Evolutionary conservation across 2,329 filamentous ascomycete genomes (phyloP).

Genomic region (Raffaelea arxii): DNA sequence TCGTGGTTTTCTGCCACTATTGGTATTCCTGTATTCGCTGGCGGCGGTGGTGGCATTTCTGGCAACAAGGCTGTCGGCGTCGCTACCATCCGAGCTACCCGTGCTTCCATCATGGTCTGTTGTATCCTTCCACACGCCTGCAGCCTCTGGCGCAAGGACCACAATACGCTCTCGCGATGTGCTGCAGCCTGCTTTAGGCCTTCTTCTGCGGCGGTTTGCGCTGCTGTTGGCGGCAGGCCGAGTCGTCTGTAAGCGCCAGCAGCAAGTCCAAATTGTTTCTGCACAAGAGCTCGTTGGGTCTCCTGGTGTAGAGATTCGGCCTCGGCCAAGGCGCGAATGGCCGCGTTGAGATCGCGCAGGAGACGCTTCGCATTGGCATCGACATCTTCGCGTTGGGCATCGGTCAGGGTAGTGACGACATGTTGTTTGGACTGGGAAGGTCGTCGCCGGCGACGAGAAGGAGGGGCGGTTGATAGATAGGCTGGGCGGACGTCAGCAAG

Average conservation of each 20-base stretch:
- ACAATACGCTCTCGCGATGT: slow-evolving; percentile 75
- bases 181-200: slow-evolving; percentile 54
- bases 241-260: slow-evolving; percentile 2
- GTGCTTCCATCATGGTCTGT: slow-evolving; percentile 85
- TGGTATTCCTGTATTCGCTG: neutral
- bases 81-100: slow-evolving; percentile 79
- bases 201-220: slow-evolving; percentile 66
- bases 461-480: slow-evolving; percentile 75
- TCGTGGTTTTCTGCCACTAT: neutral
- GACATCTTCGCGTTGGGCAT: slow-evolving; percentile 75
- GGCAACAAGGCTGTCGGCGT: slow-evolving; percentile 21
- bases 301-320: slow-evolving; percentile 75
- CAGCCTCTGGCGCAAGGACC: slow-evolving; percentile 67
- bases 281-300: slow-evolving; percentile 59
- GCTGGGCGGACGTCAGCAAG: slow-evolving; percentile 76
- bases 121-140: slow-evolving; percentile 71
- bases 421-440: slow-evolving; percentile 22
- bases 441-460: slow-evolving; percentile 39
- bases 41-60: neutral
- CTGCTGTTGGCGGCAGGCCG: slow-evolving; percentile 29
- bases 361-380: slow-evolving; percentile 80
- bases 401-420: slow-evolving; percentile 62
- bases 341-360: slow-evolving; percentile 73
- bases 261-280: slow-evolving; percentile 51
- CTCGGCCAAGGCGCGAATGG: slow-evolving; percentile 69